Percentiles rank a stretch among this genome's conserved stretches.
Conservation (phyloP, 106 monocot species). For the Allium cepa region DNA sequence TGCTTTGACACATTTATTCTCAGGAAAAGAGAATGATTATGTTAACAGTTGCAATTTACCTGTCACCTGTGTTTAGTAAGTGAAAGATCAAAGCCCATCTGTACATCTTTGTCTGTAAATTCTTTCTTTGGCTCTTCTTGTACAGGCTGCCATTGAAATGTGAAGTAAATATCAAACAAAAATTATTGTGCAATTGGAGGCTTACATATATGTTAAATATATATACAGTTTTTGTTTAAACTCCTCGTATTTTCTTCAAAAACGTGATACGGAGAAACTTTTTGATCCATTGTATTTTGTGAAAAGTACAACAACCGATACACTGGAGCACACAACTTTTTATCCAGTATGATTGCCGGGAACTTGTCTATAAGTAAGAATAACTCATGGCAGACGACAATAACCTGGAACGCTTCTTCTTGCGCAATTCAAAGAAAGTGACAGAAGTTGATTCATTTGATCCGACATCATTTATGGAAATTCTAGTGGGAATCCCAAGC, state of each 20-base stretch:
- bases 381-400: conserved; percentile 24
- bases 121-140: conserved; percentile 78
- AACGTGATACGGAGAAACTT: no score
- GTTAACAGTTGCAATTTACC: conserved; percentile 26
- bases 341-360: no score
- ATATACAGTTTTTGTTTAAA: no score
- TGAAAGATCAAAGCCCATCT: conserved; percentile 84
- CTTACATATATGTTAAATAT: no score
- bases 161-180: no score
- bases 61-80: conserved; percentile 90
- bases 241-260: no score
- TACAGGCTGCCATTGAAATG: conserved; percentile 38
- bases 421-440: conserved; percentile 34
- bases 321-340: no score
- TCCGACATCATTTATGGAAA: not conserved
- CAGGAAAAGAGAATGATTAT: conserved; percentile 5
- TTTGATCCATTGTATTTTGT: no score
- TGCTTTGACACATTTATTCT: not conserved
- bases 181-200: no score
- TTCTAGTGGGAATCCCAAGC: conserved; percentile 39
- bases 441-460: not conserved
- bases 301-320: no score
- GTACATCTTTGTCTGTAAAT: conserved; percentile 61
- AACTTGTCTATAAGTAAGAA: no score
- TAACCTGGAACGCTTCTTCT: conserved; percentile 44